phyloP scores from a whole-genome alignment of 768 basidiomycete species.

The Mycena olivaceomarginata region DNA sequence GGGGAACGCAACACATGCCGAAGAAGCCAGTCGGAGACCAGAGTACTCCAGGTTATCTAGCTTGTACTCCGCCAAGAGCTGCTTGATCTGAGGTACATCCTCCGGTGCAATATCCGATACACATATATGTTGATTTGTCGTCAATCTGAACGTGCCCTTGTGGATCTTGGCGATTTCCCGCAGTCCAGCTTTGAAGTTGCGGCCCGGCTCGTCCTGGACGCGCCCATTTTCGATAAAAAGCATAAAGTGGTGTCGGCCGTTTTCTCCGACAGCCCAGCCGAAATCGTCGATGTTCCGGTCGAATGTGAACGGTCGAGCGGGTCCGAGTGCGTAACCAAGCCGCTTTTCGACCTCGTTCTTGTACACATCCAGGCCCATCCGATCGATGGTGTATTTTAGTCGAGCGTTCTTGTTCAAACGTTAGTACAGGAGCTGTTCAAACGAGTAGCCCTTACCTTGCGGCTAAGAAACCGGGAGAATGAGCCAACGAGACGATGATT shows the following conservation, averaged over 20 bases:
- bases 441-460: slow-evolving; percentile 64
- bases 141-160: slow-evolving; percentile 95
- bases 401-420: slow-evolving; percentile 81
- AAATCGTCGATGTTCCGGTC: slow-evolving; percentile 95
- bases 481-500: not conserved
- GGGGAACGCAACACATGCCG: slow-evolving; percentile 98
- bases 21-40: slow-evolving; percentile 90
- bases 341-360: slow-evolving; percentile 93
- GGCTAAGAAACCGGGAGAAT: slow-evolving; percentile 59
- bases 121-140: slow-evolving; percentile 96
- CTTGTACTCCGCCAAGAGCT: slow-evolving; percentile 87
- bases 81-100: slow-evolving; percentile 87
- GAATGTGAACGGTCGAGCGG: slow-evolving; percentile 87
- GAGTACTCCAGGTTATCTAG: slow-evolving; percentile 90
- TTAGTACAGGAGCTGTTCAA: slow-evolving; percentile 35
- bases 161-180: slow-evolving; percentile 95
- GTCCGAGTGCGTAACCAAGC: slow-evolving; percentile 85
- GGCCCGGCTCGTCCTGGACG: slow-evolving; percentile 93
- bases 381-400: slow-evolving; percentile 97
- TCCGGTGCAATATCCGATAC: slow-evolving; percentile 87
- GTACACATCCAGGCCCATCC: slow-evolving; percentile 93
- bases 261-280: slow-evolving; percentile 92
- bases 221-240: slow-evolving; percentile 98
- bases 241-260: slow-evolving; percentile 94
- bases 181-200: slow-evolving; percentile 94